Percentiles rank a stretch among this genome's conserved stretches.
phyloP scores from a whole-genome alignment of 768 basidiomycete species.

The Trametes cinnabarina region DNA sequence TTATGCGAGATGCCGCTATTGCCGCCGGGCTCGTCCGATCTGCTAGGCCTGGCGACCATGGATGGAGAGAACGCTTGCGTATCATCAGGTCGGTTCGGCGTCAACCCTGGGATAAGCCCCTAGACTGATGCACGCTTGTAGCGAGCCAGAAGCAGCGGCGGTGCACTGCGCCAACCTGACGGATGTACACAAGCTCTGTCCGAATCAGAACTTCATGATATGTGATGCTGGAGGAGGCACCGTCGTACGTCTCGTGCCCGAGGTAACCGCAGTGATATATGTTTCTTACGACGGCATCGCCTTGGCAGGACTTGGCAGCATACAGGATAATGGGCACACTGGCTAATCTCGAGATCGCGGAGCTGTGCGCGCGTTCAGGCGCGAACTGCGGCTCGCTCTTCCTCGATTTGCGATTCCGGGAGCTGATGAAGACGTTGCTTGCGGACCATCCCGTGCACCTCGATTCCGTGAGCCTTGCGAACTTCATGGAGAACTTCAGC shows the following conservation, averaged over 20 bases:
- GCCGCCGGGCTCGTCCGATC: constrained; percentile 76
- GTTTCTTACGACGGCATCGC: neutral
- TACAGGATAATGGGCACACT: constrained; percentile 76
- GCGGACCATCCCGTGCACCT: constrained; percentile 84
- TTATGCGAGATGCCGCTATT: constrained; percentile 86
- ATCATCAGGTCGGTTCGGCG: constrained; percentile 63
- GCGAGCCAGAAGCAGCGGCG: constrained; percentile 82
- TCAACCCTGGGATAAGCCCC: neutral
- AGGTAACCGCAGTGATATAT: neutral
- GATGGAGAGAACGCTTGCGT: constrained; percentile 77
- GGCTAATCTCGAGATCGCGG: constrained; percentile 83
- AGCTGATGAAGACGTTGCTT: constrained; percentile 73
- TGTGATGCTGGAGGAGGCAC: constrained; percentile 87
- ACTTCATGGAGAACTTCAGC: constrained; percentile 87
- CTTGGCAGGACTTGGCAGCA: constrained; percentile 39
- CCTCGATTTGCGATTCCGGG: constrained; percentile 82
- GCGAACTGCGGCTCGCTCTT: constrained; percentile 87
- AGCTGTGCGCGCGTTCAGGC: constrained; percentile 85
- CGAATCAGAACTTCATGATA: constrained; percentile 87
- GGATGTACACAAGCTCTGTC: constrained; percentile 72
- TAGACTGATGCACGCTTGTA: constrained; percentile 24
- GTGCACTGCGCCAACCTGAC: constrained; percentile 85
- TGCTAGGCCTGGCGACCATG: constrained; percentile 61
- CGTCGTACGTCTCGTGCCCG: constrained; percentile 41
- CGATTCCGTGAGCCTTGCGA: constrained; percentile 75